Evolutionary conservation across 148 eudicot species (phyloP).

Genomic region (Diospyros kaki): DNA sequence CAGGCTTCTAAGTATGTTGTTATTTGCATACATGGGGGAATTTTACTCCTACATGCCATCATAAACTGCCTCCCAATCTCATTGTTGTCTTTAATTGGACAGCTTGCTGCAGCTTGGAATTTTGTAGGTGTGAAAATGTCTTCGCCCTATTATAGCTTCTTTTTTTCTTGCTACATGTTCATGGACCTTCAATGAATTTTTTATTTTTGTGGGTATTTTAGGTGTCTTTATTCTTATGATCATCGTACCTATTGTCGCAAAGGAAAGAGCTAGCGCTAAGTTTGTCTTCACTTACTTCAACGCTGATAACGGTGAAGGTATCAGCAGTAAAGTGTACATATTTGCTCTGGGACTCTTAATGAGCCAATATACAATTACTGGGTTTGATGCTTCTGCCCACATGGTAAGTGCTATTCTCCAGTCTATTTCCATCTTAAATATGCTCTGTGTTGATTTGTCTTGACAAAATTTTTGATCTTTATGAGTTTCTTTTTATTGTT

Average conservation of each 20-base stretch:
- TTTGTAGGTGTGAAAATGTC: conserved; percentile 44
- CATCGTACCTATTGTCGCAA: conserved; percentile 71
- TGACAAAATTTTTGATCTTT: neutral
- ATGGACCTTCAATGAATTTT: conserved; percentile 7
- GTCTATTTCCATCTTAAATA: neutral
- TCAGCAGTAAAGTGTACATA: conserved; percentile 61
- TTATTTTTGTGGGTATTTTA: conserved; percentile 12
- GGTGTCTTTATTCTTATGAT: conserved; percentile 98
- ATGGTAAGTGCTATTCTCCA: conserved; percentile 49
- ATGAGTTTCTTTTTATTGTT: neutral
- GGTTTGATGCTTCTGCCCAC: conserved; percentile 97
- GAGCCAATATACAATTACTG: conserved; percentile 91
- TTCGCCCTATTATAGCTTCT: neutral
- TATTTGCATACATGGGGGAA: conserved; percentile 66
- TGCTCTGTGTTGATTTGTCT: neutral
- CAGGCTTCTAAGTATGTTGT: conserved; percentile 79
- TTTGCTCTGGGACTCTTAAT: conserved; percentile 85
- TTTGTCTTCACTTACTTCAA: conserved; percentile 95
- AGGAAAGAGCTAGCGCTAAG: conserved; percentile 66
- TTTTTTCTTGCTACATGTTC: neutral
- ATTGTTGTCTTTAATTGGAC: conserved; percentile 82
- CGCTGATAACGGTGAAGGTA: conserved; percentile 65
- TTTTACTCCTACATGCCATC: conserved; percentile 70
- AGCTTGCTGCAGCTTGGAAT: conserved; percentile 94
- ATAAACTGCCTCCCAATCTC: conserved; percentile 85